phyloP scores from a whole-genome alignment of 2,329 filamentous ascomycete genomes.

The Parafenestella ontariensis region DNA sequence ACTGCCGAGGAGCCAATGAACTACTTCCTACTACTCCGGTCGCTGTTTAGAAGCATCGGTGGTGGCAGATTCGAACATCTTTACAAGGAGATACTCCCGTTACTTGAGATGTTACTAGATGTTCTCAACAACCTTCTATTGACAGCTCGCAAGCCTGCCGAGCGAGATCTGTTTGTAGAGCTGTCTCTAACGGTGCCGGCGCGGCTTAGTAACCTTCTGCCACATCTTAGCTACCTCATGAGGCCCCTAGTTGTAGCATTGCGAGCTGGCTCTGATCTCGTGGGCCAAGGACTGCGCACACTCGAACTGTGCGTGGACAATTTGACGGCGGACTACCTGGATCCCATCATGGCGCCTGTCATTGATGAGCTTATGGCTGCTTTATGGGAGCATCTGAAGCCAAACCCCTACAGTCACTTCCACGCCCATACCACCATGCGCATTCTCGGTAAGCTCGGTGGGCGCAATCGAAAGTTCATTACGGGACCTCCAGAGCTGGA shows the following conservation, averaged over 20 bases:
- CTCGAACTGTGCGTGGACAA: conserved; percentile 98
- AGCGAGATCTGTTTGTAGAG: conserved; percentile 96
- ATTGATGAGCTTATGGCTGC: conserved; percentile 99
- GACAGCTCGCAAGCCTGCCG: conserved; percentile 86
- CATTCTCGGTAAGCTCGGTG: conserved; percentile 94
- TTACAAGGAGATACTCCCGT: conserved; percentile 95
- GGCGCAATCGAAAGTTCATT: conserved; percentile 93
- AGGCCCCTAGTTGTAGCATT: conserved; percentile 94
- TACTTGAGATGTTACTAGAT: conserved; percentile 96
- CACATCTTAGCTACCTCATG: conserved; percentile 97
- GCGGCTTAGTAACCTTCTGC: conserved; percentile 89
- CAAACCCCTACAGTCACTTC: conserved; percentile 94
- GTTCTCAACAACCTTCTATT: conserved; percentile 94
- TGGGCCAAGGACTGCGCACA: conserved; percentile 91
- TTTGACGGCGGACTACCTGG: conserved; percentile 94
- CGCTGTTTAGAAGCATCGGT: conserved; percentile 93
- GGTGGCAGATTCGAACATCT: conserved; percentile 96
- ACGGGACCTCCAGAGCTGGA: conserved; percentile 84
- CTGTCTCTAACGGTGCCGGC: conserved; percentile 95
- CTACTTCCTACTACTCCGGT: conserved; percentile 92
- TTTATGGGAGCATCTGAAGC: conserved; percentile 92
- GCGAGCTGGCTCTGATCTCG: conserved; percentile 87
- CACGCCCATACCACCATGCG: conserved; percentile 98
- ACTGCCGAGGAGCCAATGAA: conserved; percentile 98
- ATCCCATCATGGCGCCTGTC: conserved; percentile 98